Conservation (phyloP, 805 yeast genomes). For the Lipomyces kockii region DNA sequence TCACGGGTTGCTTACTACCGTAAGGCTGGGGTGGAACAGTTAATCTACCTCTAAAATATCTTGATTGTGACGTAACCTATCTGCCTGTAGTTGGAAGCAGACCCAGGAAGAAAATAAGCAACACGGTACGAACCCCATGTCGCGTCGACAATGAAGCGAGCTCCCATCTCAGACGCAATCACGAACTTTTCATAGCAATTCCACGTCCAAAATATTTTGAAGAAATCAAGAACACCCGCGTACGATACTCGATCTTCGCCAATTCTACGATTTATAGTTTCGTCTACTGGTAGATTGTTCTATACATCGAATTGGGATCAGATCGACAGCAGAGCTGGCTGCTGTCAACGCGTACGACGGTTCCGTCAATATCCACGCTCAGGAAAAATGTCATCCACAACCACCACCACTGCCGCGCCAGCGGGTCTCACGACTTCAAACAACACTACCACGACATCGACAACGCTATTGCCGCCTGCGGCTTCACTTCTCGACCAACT, state of each 20-base stretch:
- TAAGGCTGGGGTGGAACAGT: too few relatives aligned
- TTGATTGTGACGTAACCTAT: too few relatives aligned
- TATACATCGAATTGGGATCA: neutral
- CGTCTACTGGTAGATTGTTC: neutral
- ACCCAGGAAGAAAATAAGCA: too few relatives aligned
- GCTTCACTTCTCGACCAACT: slow-evolving; percentile 35
- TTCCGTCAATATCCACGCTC: neutral
- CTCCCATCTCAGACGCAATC: neutral
- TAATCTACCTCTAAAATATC: too few relatives aligned
- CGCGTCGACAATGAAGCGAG: neutral
- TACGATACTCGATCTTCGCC: neutral
- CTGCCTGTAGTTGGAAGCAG: too few relatives aligned
- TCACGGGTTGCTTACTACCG: too few relatives aligned
- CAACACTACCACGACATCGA: too few relatives aligned
- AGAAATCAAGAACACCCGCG: neutral
- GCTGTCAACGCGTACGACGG: neutral
- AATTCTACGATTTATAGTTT: neutral
- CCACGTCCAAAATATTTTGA: neutral
- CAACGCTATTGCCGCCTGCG: slow-evolving; percentile 24
- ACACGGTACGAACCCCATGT: neutral
- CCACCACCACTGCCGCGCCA: neutral
- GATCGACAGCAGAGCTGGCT: neutral
- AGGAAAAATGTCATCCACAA: neutral
- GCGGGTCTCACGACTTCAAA: neutral
- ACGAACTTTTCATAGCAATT: neutral